Evolutionary conservation across 2,329 filamentous ascomycete species (phyloP), one percentile per base, ranked within the genome.

Genomic region (Juglanconis oblonga): DNA sequence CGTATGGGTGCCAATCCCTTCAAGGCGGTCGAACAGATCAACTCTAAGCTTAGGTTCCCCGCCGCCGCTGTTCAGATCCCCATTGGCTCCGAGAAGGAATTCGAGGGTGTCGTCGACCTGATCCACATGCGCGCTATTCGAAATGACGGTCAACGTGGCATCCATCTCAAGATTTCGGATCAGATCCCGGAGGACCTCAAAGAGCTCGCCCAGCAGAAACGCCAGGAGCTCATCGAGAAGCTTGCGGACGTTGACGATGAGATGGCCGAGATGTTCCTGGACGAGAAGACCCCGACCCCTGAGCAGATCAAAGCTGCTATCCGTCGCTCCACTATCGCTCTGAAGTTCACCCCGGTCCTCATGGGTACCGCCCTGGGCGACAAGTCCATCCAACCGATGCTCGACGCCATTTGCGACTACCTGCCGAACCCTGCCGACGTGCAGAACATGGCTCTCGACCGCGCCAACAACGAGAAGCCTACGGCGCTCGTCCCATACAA

Each of bases 1-100:
- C 89, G 95, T 66, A 97, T 97, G 90, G 95, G 95, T 62, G 91
- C 95, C 65, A 98, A 99, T 73, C 95, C 95, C 8, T 99, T 93
- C 87, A 97, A 96, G 78, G 93, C 92, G 8, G 87, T 99, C 59
- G 94, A 99, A 45, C 93, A 97, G 78, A 98, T 99, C 81, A 97
- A 97, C 79, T 85, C 88, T 69, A 99, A 99, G 79, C 85, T 99
- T 64, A 93, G 93, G 78, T 89, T 98, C 56, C 88, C 91, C 36
- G 95, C 95, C 38, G 95, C 95, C 11, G 95, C 95, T 17, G 84
- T 99, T 48, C 95, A 99, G 77, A 87, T 99, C 31, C 95, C 95
- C 9, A 97, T 99, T 67, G 95, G 95, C 61, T 81, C 86, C 32
- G 95, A 99, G 76, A 92, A 97, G 72, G 87, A 90, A 64, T 97